Conservation (phyloP, 164 flowering plant genomes). For the Warburgia ugandensis region DNA sequence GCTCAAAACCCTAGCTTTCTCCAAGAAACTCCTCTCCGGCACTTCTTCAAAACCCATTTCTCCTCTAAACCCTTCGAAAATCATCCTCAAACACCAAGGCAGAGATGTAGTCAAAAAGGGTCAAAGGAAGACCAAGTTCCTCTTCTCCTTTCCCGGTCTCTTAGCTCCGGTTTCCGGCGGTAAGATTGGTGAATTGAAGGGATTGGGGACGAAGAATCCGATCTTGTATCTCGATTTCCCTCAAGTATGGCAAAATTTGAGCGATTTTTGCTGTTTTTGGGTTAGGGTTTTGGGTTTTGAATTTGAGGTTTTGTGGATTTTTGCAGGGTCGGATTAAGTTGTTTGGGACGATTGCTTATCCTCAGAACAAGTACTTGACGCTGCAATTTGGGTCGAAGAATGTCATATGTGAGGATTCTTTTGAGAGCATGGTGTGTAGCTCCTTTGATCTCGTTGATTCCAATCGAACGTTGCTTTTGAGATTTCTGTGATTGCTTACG, state of each 20-base stretch:
- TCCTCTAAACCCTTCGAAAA: constrained; percentile 52
- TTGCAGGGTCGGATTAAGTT: constrained; percentile 80
- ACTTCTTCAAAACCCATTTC: constrained; percentile 21
- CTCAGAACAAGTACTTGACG: constrained; percentile 80
- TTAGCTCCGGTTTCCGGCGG: constrained; percentile 72
- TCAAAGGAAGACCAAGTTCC: constrained; percentile 69
- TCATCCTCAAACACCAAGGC: constrained; percentile 69
- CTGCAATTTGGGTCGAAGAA: constrained; percentile 81
- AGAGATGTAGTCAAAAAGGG: constrained; percentile 73
- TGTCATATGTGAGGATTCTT: constrained; percentile 80
- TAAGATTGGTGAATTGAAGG: constrained; percentile 80
- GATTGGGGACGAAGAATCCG: constrained; percentile 79
- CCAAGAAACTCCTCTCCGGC: constrained; percentile 43
- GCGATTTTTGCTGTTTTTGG: not conserved
- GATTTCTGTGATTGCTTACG: too few relatives aligned
- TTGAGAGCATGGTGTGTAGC: constrained; percentile 77
- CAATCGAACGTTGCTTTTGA: not conserved
- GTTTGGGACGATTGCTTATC: constrained; percentile 88
- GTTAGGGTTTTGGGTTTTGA: not conserved
- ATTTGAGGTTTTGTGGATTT: not conserved
- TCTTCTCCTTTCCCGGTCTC: constrained; percentile 85
- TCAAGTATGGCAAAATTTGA: constrained; percentile 38
- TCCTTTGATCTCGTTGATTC: not conserved
- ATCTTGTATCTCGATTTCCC: constrained; percentile 82
- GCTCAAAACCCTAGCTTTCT: constrained; percentile 47